phyloP scores from a whole-genome alignment of 1,139 yeast species.

The Sugiyamaella novakii region DNA sequence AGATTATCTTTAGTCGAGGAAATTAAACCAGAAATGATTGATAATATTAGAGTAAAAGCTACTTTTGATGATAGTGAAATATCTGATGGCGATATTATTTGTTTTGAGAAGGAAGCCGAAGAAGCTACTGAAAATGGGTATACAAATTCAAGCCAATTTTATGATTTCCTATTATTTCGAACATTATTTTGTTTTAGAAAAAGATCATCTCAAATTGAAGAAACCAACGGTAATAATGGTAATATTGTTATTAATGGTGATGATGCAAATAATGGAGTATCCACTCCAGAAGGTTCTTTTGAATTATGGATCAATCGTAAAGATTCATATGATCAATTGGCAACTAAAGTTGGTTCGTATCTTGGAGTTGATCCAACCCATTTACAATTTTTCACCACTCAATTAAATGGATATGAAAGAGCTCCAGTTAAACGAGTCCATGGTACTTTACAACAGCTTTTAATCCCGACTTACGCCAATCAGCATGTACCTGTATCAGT shows the following conservation, averaged over 20 bases:
- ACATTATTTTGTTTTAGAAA: slow-evolving; percentile 62
- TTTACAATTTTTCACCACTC: slow-evolving; percentile 57
- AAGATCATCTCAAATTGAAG: slow-evolving; percentile 39
- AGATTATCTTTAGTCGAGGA: slow-evolving; percentile 66
- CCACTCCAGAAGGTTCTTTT: slow-evolving; percentile 40
- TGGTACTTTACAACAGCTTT: slow-evolving; percentile 46
- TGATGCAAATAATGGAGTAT: slow-evolving; percentile 47
- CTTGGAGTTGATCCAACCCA: slow-evolving; percentile 61
- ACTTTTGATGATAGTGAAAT: slow-evolving; percentile 68
- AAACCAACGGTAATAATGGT: slow-evolving; percentile 45
- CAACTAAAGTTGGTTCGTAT: slow-evolving; percentile 57
- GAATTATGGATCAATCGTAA: slow-evolving; percentile 72
- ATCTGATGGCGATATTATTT: slow-evolving; percentile 75
- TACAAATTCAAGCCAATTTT: slow-evolving; percentile 53
- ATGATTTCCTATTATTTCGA: slow-evolving; percentile 66
- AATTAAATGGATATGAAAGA: slow-evolving; percentile 43
- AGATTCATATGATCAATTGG: slow-evolving; percentile 60
- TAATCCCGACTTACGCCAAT: slow-evolving; percentile 45
- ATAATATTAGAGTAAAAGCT: slow-evolving; percentile 47
- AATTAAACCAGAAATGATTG: slow-evolving; percentile 63
- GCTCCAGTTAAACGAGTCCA: slow-evolving; percentile 37
- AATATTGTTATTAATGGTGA: slow-evolving; percentile 19
- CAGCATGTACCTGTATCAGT: slow-evolving; percentile 38
- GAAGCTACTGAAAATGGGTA: slow-evolving; percentile 30
- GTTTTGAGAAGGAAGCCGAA: slow-evolving; percentile 50